Conservation (phyloP, 192 early-diverging fungal species). For the Phycomyces nitens region DNA sequence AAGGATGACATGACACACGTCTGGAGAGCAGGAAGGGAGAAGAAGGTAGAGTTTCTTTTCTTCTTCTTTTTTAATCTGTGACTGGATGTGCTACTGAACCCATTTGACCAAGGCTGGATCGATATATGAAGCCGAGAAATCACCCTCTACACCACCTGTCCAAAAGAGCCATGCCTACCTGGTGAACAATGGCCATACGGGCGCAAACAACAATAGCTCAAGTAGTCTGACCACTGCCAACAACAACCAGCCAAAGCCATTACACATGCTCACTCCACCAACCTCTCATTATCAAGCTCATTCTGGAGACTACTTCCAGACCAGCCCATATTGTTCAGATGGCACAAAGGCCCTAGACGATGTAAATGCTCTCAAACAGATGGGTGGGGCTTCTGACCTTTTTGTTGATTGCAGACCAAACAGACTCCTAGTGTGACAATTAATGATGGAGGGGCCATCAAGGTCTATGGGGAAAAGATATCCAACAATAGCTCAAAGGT, state of each 20-base stretch:
- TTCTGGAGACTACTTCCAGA: neutral
- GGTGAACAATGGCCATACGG: neutral
- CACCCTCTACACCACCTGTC: neutral
- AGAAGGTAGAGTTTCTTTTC: conserved; percentile 31
- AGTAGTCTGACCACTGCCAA: neutral
- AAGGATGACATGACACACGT: conserved; percentile 40
- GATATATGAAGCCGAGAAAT: neutral
- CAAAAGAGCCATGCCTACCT: neutral
- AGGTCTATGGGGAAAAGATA: conserved; percentile 79
- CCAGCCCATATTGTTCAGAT: neutral
- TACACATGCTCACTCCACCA: conserved; percentile 15
- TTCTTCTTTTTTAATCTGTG: neutral
- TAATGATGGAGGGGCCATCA: conserved; percentile 64
- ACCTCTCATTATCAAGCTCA: neutral
- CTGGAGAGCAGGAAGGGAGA: conserved; percentile 41
- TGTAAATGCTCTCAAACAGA: neutral
- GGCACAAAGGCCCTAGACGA: neutral
- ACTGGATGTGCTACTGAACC: neutral
- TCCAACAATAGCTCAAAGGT: conserved; percentile 37
- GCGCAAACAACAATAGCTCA: neutral
- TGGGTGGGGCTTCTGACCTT: neutral
- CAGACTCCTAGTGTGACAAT: conserved; percentile 34
- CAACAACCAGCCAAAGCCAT: neutral
- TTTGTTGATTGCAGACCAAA: conserved; percentile 8
- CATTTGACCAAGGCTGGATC: neutral